phyloP scores from a whole-genome alignment of 345 rosid genomes.

The Citrus inodora region DNA sequence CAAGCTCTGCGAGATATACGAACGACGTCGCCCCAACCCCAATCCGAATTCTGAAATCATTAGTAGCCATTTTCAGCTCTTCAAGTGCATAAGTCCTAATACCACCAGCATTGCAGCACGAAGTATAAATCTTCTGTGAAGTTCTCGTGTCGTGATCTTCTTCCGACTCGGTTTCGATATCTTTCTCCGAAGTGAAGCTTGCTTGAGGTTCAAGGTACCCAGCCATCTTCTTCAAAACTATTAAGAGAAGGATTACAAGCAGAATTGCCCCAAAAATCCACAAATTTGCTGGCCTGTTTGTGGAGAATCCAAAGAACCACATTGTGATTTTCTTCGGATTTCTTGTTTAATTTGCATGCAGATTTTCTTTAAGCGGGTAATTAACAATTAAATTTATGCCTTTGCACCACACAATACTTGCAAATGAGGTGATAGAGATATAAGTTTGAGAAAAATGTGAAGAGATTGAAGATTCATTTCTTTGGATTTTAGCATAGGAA shows the following conservation, averaged over 20 bases:
- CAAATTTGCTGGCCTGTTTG: constrained; percentile 16
- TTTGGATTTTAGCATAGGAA: constrained; percentile 27
- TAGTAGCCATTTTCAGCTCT: constrained; percentile 41
- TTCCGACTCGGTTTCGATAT: not conserved
- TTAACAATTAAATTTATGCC: not conserved
- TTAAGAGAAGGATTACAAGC: constrained; percentile 24
- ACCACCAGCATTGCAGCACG: constrained; percentile 11
- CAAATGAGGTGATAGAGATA: not conserved
- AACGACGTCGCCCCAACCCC: constrained; percentile 44
- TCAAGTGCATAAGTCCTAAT: constrained; percentile 38
- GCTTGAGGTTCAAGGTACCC: constrained; percentile 16
- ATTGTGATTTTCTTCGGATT: not conserved
- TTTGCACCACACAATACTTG: not conserved
- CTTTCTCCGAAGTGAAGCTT: not conserved
- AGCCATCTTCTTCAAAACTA: constrained; percentile 19
- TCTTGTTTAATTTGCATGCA: not conserved
- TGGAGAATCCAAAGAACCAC: constrained; percentile 49
- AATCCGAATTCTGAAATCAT: constrained; percentile 34
- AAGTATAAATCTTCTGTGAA: not conserved
- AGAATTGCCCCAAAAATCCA: constrained; percentile 36
- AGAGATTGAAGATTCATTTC: constrained; percentile 23
- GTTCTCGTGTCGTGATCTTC: not conserved
- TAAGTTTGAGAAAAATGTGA: not conserved
- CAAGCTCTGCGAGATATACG: constrained; percentile 50
- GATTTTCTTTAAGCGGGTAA: not conserved